Conservation (phyloP, 768 basidiomycete genomes). For the Suillus subluteus region DNA sequence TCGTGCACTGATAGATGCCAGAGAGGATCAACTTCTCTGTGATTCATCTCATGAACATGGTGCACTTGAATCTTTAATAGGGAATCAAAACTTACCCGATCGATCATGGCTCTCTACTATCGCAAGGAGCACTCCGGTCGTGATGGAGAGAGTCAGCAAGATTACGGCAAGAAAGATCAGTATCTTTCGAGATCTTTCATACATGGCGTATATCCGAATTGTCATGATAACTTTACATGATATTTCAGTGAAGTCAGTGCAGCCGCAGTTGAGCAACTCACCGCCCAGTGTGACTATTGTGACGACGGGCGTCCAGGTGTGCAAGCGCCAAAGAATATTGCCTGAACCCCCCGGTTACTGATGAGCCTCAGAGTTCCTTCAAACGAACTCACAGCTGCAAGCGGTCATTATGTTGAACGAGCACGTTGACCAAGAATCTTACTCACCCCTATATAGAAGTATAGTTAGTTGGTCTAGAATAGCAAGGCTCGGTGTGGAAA, state of each 20-base stretch:
- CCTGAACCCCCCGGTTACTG: background rate
- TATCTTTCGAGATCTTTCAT: background rate
- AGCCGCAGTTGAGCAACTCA: background rate
- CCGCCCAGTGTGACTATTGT: background rate
- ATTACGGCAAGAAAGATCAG: background rate
- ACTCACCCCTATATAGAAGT: background rate
- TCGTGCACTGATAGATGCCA: background rate
- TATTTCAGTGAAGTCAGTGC: background rate
- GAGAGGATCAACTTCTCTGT: background rate
- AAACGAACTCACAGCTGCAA: background rate
- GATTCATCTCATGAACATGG: background rate
- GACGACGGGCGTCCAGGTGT: background rate
- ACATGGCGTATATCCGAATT: background rate
- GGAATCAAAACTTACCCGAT: background rate
- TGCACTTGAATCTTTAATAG: background rate
- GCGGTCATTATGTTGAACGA: background rate
- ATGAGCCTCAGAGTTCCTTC: background rate
- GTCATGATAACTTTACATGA: background rate
- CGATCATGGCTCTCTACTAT: background rate
- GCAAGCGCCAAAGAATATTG: background rate
- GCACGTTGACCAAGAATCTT: background rate
- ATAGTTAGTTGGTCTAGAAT: background rate
- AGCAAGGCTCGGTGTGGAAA: background rate
- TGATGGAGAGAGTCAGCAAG: background rate
- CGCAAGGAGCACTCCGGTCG: background rate